Percentiles rank a stretch among this genome's conserved stretches.
These are phyloP conservation scores for Fusarium globosum DNA, from an alignment of 2,329 filamentous ascomycete species.

Conservation along the genomic window DNA sequence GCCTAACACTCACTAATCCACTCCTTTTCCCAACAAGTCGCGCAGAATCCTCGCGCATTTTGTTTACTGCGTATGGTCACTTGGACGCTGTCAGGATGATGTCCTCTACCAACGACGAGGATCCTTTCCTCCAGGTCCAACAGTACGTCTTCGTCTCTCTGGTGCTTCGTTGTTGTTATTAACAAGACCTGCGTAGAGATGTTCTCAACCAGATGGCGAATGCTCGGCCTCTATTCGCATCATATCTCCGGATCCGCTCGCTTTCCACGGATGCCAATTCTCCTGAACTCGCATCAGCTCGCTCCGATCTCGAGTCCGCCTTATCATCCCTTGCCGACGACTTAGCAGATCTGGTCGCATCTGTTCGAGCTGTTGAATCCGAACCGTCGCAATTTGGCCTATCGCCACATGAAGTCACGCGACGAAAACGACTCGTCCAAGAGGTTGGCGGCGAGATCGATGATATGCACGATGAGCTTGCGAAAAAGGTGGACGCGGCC, in stretches of 20 bases:
- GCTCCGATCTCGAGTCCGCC: constrained; percentile 73
- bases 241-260: constrained; percentile 94
- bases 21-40: neutral
- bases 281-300: constrained; percentile 85
- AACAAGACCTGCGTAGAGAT: constrained; percentile 69
- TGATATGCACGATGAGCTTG: constrained; percentile 86
- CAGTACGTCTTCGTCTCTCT: constrained; percentile 60
- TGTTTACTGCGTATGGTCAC: constrained; percentile 39
- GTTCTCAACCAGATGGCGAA: constrained; percentile 84
- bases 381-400: constrained; percentile 90
- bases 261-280: constrained; percentile 77
- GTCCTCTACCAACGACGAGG: constrained; percentile 74
- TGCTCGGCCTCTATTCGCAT: constrained; percentile 88
- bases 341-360: constrained; percentile 86
- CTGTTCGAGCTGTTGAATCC: constrained; percentile 86
- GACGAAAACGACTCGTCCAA: constrained; percentile 83
- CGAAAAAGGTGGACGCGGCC: constrained; percentile 63
- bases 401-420: constrained; percentile 81
- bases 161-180: constrained; percentile 1
- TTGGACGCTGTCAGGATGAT: constrained; percentile 62
- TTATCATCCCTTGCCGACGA: constrained; percentile 81
- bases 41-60: neutral
- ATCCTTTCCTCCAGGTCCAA: constrained; percentile 79
- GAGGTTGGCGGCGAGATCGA: constrained; percentile 92
- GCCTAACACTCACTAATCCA: constrained; percentile 1